Percentiles rank a stretch among this genome's conserved stretches.
Evolutionary conservation across 768 basidiomycete genomes (phyloP).

Genomic region (Sporobolomyces roseus): DNA sequence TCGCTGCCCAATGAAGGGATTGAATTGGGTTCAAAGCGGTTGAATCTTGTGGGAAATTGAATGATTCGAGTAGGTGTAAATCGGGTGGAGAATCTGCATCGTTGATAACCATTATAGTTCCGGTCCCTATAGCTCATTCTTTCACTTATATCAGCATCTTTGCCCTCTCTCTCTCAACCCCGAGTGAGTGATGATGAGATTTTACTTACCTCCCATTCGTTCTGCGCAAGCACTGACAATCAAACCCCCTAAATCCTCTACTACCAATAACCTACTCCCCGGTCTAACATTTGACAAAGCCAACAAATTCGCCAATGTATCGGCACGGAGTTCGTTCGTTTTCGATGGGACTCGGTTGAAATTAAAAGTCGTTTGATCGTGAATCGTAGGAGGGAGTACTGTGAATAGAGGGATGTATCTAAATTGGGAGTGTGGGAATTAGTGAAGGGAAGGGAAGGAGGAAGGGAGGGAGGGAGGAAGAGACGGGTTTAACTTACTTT

Average conservation of each 20-base stretch:
- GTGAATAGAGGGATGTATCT: constrained; percentile 86
- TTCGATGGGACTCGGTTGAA: constrained; percentile 68
- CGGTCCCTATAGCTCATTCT: constrained; percentile 63
- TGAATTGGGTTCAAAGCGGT: constrained; percentile 57
- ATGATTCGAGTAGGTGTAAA: constrained; percentile 71
- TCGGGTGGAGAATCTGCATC: constrained; percentile 90
- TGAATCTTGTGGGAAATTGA: constrained; percentile 72
- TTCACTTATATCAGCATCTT: not conserved
- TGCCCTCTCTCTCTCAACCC: too few species aligned
- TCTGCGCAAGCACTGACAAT: constrained; percentile 79
- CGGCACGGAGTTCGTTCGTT: constrained; percentile 77
- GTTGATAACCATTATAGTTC: constrained; percentile 75
- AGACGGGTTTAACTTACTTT: constrained; percentile 60
- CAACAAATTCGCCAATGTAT: constrained; percentile 83
- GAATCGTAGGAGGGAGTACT: constrained; percentile 78
- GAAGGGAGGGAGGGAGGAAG: too few species aligned
- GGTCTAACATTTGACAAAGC: constrained; percentile 76
- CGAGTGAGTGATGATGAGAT: not conserved
- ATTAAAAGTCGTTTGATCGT: constrained; percentile 86
- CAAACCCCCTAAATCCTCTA: constrained; percentile 88
- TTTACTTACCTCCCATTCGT: constrained; percentile 70
- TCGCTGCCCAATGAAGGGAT: constrained; percentile 85
- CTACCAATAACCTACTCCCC: constrained; percentile 78
- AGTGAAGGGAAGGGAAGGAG: constrained; percentile 6
- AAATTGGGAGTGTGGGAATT: not conserved